Base-by-base conservation (phyloP, 1,284 basidiomycete genomes). In the Lignosus rhinocerotis region DNA sequence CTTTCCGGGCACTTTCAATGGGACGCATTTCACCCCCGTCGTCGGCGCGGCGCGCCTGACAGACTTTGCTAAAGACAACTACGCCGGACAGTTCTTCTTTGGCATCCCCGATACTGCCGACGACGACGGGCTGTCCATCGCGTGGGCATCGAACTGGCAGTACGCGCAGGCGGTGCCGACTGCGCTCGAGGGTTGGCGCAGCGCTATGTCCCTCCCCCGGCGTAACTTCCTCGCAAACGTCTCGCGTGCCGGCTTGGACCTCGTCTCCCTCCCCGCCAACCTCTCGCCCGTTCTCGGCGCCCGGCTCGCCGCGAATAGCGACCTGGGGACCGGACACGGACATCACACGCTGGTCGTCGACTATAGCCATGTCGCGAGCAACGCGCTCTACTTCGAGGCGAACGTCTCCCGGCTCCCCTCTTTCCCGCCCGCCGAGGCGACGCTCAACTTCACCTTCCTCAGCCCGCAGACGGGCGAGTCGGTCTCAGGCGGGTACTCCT, bases 11-110 rank as follows among this genome's bases (percentile, higher is more conserved):
- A 46, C 34, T 4, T 63, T 63, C 62, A 45, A 60, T 45, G 62
- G 62, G 17, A 63, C 62, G 41, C 53, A 48, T 32, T 63, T 63
- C 59, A 41, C 50, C 12, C 47, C 59, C 5, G 10, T 59, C 17
- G 59, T 59, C 33, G 42, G 32, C 36, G 56, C 52, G 44, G 43
- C 56, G 21, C 62, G 59, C 34, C 17, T 59, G 39, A 42, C 56
- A n/a, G 62, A 63, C 55, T 63, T 63, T 45, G 62, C 56, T 1
- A 56, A 63, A 43, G 62, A 61, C 59, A 63, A 59, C 52, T 63
- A 63, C 45, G 62, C 62, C 14, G 59, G 54, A 14, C 62, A 63
- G 56, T 61, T 59, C 56, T 59, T 63, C 54, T 61, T 56, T 49
- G 62, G 55, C 32, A 52, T 44, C 34, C 56, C 55, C 2, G 56